Evolutionary conservation across 1,139 yeast genomes (phyloP), one percentile per base, ranked within the genome.

Genomic region (Protomyces macrosporus): DNA sequence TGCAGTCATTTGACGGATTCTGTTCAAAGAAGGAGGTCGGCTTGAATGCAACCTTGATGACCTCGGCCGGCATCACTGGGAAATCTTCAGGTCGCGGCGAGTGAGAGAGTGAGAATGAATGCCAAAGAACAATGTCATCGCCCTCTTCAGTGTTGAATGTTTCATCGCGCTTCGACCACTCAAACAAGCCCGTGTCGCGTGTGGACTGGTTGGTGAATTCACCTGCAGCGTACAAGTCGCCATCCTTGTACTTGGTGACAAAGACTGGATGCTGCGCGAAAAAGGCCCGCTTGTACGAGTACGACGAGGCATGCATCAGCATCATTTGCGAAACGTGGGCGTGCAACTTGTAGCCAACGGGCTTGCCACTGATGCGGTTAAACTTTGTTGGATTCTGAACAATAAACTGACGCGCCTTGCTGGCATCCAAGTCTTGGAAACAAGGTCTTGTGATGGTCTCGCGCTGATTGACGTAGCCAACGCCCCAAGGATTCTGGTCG

Each of bases 1-100:
- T 33, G 16, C 56, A 63, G 23, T 60, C 64, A 37, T 54, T 54
- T 4, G 50, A 12, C 4, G 64, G 64, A 37, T 60, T 60, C 39
- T 16, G 33, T 0, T 55, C 60, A 37, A 59, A 59, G 36, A 55
- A 58, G 6, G 52, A 36, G 14, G 48, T 54, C 16, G 64, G 60
- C 48, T 60, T 60, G 40, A 60, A 1, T 4, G 60, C 45, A 23
- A 45, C 45, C 55, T 14, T 53, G 45, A 56, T 33, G 30, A 48
- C 37, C n/a, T 56, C 60, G 12, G 45, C 53, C 14, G 60, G 60
- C 95, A 87, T 87, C 69, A 87, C 83, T 67, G 93, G 93, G 85
- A 87, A 87, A 76, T 87, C 95, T 78, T 87, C 95, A 67, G 95
- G 93, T 10, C 91, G 85, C 67, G 95, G 95, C 82, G 86, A 85